Evolutionary conservation across 2,329 filamentous ascomycete genomes (phyloP).

Genomic region (Exophiala lecanii-corni): DNA sequence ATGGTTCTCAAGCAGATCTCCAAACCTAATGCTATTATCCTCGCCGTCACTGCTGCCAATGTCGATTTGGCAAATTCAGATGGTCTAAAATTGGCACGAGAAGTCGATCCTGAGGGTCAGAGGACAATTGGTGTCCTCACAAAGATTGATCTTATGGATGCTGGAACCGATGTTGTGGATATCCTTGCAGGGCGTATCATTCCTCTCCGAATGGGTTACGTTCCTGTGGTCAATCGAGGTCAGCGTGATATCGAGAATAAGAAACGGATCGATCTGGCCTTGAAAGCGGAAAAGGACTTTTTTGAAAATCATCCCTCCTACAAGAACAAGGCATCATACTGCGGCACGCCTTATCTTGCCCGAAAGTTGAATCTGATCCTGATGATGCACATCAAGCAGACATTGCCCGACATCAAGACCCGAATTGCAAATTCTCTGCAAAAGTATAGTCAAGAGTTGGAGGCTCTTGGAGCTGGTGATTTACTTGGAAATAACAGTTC

Average conservation of each 20-base stretch:
- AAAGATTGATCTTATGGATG: conserved; percentile 98
- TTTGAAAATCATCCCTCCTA: conserved; percentile 99
- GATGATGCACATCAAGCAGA: conserved; percentile 99
- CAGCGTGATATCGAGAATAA: conserved; percentile 99
- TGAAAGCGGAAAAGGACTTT: conserved; percentile 93
- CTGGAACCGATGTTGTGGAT: conserved; percentile 96
- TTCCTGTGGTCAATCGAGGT: conserved; percentile 95
- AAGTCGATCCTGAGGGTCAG: conserved; percentile 96
- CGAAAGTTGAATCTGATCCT: conserved; percentile 96
- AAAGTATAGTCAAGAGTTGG: conserved; percentile 82
- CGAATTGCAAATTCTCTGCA: conserved; percentile 89
- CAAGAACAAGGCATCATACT: conserved; percentile 97
- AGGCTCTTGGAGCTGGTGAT: conserved; percentile 73
- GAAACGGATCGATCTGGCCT: conserved; percentile 82
- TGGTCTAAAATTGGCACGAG: conserved; percentile 88
- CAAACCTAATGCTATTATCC: conserved; percentile 96
- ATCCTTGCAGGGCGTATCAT: conserved; percentile 97
- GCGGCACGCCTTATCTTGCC: conserved; percentile 92
- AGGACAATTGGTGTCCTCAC: conserved; percentile 97
- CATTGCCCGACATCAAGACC: conserved; percentile 95
- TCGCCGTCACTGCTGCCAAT: conserved; percentile 94
- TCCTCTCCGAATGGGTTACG: conserved; percentile 87
- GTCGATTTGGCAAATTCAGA: conserved; percentile 98
- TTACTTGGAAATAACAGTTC: conserved; percentile 80
- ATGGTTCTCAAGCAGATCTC: conserved; percentile 99